Percentiles rank a stretch among this genome's conserved stretches.
These are phyloP conservation scores for Zygoascus hellenicus DNA, from an alignment of 1,139 yeast species.

Conservation along the genomic window DNA sequence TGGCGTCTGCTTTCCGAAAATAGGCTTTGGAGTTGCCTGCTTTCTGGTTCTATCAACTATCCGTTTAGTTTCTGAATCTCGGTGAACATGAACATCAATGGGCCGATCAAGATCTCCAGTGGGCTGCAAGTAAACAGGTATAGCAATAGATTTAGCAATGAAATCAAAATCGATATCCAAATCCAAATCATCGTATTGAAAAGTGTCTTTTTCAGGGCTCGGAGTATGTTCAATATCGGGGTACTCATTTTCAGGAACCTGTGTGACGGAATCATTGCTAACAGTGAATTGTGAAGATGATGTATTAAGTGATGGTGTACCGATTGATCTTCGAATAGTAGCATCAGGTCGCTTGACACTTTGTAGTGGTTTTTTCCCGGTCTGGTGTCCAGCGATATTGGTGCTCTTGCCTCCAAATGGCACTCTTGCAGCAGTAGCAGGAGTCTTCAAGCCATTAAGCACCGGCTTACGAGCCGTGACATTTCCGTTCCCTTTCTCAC, in stretches of 20 bases:
- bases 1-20: no score
- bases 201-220: neutral
- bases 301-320: neutral
- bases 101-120: slow-evolving; percentile 7
- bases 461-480: slow-evolving; percentile 11
- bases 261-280: slow-evolving; percentile 8
- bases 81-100: slow-evolving; percentile 1
- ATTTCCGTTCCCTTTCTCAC: slow-evolving; percentile 4
- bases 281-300: slow-evolving; percentile 9
- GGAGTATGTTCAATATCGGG: slow-evolving; percentile 8
- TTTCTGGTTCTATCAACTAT: neutral
- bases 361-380: slow-evolving; percentile 3
- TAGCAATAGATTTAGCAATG: slow-evolving; percentile 1
- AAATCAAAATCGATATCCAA: slow-evolving; percentile 9
- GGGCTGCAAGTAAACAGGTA: neutral
- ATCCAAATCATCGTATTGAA: slow-evolving; percentile 8
- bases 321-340: slow-evolving; percentile 2
- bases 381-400: slow-evolving; percentile 14
- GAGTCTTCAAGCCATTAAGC: slow-evolving; percentile 10
- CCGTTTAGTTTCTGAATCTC: slow-evolving; percentile 6
- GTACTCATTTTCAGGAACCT: neutral
- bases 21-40: no score
- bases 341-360: slow-evolving; percentile 3
- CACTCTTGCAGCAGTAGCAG: slow-evolving; percentile 17
- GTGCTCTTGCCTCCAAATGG: slow-evolving; percentile 27